Percentiles rank a stretch among this genome's conserved stretches.
Conservation (phyloP, 139 green algal species). For the Chlorella sp. region DNA sequence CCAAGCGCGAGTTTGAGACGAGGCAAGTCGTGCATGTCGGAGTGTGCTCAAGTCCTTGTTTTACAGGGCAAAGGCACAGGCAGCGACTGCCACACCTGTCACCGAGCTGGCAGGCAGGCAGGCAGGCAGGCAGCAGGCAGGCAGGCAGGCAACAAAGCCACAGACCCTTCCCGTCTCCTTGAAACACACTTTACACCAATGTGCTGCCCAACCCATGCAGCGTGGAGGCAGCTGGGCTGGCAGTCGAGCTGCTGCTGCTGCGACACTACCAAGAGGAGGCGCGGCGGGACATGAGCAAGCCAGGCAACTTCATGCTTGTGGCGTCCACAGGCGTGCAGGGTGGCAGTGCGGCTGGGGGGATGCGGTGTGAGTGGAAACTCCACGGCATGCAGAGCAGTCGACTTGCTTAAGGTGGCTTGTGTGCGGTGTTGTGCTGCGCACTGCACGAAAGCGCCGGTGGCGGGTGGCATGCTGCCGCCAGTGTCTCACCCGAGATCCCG, state of each 20-base stretch:
- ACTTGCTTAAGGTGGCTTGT: not conserved
- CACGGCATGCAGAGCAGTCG: no score
- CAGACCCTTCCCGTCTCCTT: not conserved
- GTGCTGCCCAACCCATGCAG: not conserved
- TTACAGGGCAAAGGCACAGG: no score
- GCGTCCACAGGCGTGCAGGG: not conserved
- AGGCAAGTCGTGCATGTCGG: not conserved
- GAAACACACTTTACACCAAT: not conserved
- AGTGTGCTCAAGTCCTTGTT: not conserved
- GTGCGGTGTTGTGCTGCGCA: not conserved
- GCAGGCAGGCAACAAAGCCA: not conserved
- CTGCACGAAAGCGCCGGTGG: not conserved
- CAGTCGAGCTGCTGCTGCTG: not conserved
- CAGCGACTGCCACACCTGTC: not conserved
- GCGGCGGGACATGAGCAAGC: not conserved
- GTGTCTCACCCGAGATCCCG: no score
- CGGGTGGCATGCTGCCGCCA: not conserved
- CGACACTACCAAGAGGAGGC: not conserved
- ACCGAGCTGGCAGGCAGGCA: not conserved
- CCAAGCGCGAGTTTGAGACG: not conserved
- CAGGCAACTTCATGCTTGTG: not conserved
- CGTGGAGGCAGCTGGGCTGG: not conserved
- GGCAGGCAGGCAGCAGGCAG: no score
- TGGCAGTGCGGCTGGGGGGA: not conserved
- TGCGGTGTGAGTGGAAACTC: not conserved